Evolutionary conservation across 2,329 filamentous ascomycete species (phyloP).

Genomic region (Colletotrichum orbiculare): DNA sequence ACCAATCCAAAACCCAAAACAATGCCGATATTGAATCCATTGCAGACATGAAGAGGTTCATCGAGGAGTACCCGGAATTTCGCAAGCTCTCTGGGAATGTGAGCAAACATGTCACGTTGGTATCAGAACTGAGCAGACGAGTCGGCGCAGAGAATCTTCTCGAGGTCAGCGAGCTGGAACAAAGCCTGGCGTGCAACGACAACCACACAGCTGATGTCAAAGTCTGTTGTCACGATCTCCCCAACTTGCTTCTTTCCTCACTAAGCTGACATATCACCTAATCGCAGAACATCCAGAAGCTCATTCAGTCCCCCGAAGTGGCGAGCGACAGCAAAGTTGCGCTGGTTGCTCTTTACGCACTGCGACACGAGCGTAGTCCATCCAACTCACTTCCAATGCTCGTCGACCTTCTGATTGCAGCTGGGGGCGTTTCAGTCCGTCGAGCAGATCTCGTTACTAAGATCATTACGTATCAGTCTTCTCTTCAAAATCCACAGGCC

Average conservation of each 20-base stretch:
- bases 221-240: slow-evolving; percentile 57
- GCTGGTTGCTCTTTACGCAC: slow-evolving; percentile 91
- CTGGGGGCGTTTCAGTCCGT: slow-evolving; percentile 81
- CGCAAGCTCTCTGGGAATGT: slow-evolving; percentile 97
- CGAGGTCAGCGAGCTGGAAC: slow-evolving; percentile 97
- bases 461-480: slow-evolving; percentile 86
- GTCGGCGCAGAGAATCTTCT: slow-evolving; percentile 88
- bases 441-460: slow-evolving; percentile 84
- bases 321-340: slow-evolving; percentile 86
- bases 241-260: not conserved
- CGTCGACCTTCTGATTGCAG: slow-evolving; percentile 85
- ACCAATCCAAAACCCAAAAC: slow-evolving; percentile 96
- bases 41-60: slow-evolving; percentile 98
- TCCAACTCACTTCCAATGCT: slow-evolving; percentile 87
- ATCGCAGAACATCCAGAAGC: slow-evolving; percentile 78
- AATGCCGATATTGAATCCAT: slow-evolving; percentile 97
- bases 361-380: slow-evolving; percentile 89
- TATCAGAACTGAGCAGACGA: slow-evolving; percentile 89
- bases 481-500: slow-evolving; percentile 81
- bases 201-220: slow-evolving; percentile 94
- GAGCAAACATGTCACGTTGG: slow-evolving; percentile 96
- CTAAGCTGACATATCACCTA: no score
- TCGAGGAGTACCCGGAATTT: slow-evolving; percentile 98
- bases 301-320: slow-evolving; percentile 84
- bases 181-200: slow-evolving; percentile 96